A percentile compares a stretch with the other conserved stretches of the same genome.
Conservation (phyloP, 129 eudicot species). For the Smallanthus sonchifolius region DNA sequence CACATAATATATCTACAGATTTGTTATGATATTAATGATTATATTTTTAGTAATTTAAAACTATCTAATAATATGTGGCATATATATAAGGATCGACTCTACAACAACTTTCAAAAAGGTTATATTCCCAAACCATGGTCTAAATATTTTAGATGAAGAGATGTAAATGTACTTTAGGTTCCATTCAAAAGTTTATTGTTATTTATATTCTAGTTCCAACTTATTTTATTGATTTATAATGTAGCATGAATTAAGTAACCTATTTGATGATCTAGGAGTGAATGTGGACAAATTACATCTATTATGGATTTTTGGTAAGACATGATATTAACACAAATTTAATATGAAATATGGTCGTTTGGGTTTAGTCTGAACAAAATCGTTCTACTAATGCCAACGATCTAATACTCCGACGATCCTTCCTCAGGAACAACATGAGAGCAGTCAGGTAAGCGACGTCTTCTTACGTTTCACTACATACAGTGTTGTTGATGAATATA, state of each 20-base stretch:
- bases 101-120: not conserved
- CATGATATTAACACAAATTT: too few relatives aligned
- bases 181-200: not conserved
- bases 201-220: not conserved
- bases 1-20: not conserved
- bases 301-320: too few relatives aligned
- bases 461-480: not conserved
- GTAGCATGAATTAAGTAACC: not conserved
- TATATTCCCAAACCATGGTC: not conserved
- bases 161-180: not conserved
- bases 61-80: not conserved
- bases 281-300: too few relatives aligned
- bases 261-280: not conserved
- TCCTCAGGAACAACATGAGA: too few relatives aligned
- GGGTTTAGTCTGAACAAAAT: too few relatives aligned
- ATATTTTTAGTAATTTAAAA: not conserved
- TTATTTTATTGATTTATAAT: too few relatives aligned
- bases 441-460: too few relatives aligned
- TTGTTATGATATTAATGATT: not conserved
- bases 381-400: too few relatives aligned
- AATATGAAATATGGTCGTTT: too few relatives aligned
- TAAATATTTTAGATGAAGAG: not conserved
- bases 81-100: not conserved
- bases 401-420: too few relatives aligned
- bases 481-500: conserved; percentile 29